Base-by-base conservation (phyloP, 208 protist genomes). In the Leishmania arabica region DNA sequence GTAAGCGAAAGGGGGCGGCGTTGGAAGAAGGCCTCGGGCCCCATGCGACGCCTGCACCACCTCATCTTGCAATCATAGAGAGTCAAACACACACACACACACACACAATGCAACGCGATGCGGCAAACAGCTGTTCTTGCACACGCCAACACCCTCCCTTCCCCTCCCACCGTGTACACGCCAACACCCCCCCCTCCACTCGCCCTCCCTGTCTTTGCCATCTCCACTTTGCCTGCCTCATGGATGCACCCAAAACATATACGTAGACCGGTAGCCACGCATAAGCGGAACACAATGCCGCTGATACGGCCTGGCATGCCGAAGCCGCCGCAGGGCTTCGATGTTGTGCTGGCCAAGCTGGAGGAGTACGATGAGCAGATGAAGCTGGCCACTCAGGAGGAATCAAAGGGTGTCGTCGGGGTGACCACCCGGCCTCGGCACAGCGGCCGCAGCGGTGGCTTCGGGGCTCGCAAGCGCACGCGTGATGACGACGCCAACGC, bases 321-420 rank as follows among this genome's bases (percentile, higher is more conserved):
- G 81, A 92, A 93, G 80, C 94, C 94, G 8, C 94, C 94, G 51
- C 86, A 83, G 7, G 94, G 92, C 70, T 97, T 95, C 74, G 92
- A 97, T 45, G 79, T 81, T 13, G 79, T 97, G 34, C 79, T 75
- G 19, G 88, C 87, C 17, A 86, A 84, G 51, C 88, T 97, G 0
- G 94, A 97, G 42, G 88, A 83, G 69, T 96, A 86, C 71, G 90
- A 96, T 7, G 88, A 86, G 24, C 82, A 87, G 42, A 97, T 97
- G 94, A 87, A 90, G 54, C n/a, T 83, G 1, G 94, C 90, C 17
- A 79, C 92, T 13, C 89, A 94, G 40, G 91, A 93, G 70, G 91
- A 92, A 73, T 95, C 93, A 37, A 79, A 56, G 19, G 89, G 90
- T 24, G 86, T 95, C 9, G 77, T 92, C 3, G 89, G 89, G 13